These are phyloP conservation scores for Kandelia obovata DNA, from an alignment of 345 rosid genomes.

Conservation along the genomic window DNA sequence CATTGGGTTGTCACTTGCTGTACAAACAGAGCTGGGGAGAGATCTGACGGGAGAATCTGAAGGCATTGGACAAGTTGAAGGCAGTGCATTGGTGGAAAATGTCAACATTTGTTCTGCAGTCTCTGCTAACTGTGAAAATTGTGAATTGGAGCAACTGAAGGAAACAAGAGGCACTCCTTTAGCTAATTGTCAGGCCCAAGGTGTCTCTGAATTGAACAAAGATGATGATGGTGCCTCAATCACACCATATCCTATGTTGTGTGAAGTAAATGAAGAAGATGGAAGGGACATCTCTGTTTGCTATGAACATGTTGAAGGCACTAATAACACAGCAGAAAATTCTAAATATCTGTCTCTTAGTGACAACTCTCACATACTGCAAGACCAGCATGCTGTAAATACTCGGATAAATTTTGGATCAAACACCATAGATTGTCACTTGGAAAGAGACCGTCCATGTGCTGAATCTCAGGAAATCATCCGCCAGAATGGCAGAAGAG, in stretches of 20 bases:
- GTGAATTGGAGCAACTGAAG: constrained; percentile 32
- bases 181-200: constrained; percentile 31
- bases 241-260: constrained; percentile 15
- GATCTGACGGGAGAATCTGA: constrained; percentile 22
- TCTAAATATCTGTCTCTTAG: constrained; percentile 35
- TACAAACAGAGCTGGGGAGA: constrained; percentile 29
- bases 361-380: constrained; percentile 40
- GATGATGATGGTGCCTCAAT: constrained; percentile 17
- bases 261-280: constrained; percentile 23
- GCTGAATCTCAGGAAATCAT: constrained; percentile 25
- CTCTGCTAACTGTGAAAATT: constrained; percentile 23
- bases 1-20: constrained; percentile 19
- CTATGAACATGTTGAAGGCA: constrained; percentile 30
- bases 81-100: constrained; percentile 24
- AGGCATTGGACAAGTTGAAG: constrained; percentile 26
- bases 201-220: constrained; percentile 18
- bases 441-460: constrained; percentile 16
- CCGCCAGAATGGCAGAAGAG: constrained; percentile 13
- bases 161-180: constrained; percentile 37
- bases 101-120: constrained; percentile 14
- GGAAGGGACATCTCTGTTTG: constrained; percentile 27
- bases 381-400: constrained; percentile 34
- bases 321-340: constrained; percentile 32
- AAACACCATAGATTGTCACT: constrained; percentile 22
- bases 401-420: constrained; percentile 19